Percentiles rank a stretch among this genome's conserved stretches.
Evolutionary conservation across 805 yeast species (phyloP).

Genomic region (Saturnispora besseyi): DNA sequence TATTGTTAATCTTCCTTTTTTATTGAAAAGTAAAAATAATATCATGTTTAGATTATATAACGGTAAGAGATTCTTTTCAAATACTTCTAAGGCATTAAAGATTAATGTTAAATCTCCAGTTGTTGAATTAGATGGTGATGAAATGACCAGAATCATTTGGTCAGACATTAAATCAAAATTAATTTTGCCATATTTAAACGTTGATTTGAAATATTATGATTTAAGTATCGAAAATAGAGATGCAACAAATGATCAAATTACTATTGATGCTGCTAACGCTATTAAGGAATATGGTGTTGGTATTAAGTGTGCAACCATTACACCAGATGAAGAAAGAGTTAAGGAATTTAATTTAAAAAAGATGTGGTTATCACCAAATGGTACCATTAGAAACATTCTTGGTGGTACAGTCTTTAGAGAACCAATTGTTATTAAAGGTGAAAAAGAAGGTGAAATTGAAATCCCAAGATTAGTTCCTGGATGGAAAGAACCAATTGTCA

Average conservation of each 20-base stretch:
- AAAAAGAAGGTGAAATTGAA: conserved; percentile 29
- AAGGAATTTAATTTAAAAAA: conserved; percentile 63
- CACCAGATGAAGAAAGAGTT: conserved; percentile 76
- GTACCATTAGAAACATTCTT: conserved; percentile 71
- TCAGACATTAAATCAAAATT: conserved; percentile 59
- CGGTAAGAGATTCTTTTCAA: conserved; percentile 19
- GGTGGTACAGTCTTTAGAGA: conserved; percentile 84
- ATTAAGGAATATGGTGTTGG: conserved; percentile 70
- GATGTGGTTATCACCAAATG: conserved; percentile 85
- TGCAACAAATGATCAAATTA: conserved; percentile 60
- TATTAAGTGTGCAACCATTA: conserved; percentile 77
- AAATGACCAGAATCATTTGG: conserved; percentile 84
- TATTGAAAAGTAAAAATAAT: background rate
- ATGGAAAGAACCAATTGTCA: conserved; percentile 76
- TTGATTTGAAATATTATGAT: conserved; percentile 71
- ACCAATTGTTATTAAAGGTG: conserved; percentile 61
- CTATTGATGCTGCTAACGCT: conserved; percentile 73
- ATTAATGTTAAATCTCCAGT: conserved; percentile 65
- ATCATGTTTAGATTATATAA: background rate
- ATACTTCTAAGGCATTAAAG: conserved; percentile 31
- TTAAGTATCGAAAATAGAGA: conserved; percentile 62
- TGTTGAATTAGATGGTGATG: conserved; percentile 79
- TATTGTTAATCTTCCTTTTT: too few species aligned
- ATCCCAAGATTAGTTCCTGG: conserved; percentile 70
- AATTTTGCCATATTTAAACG: conserved; percentile 59